phyloP scores from a whole-genome alignment of 352 stramenopile genomes.

The Globisporangium sylvaticum region DNA sequence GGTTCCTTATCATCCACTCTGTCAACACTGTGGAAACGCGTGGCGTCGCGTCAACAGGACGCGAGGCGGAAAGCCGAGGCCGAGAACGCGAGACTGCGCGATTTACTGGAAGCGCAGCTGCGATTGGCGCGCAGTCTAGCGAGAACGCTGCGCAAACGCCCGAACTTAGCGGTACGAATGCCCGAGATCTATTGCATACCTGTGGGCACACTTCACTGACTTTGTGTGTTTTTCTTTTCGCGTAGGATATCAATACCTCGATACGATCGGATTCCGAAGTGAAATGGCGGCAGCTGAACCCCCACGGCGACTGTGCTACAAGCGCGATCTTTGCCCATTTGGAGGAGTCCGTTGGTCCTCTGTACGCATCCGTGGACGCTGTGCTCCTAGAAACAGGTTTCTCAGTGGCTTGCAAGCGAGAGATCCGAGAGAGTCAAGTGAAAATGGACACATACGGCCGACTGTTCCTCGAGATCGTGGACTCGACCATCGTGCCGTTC shows the following conservation, averaged over 20 bases:
- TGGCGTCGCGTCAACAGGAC: slow-evolving; percentile 1
- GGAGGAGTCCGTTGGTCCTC: neutral
- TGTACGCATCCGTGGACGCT: neutral
- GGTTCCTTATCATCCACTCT: neutral
- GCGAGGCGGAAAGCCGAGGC: neutral
- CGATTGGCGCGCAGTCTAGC: neutral
- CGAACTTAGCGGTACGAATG: neutral
- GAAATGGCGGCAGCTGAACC: neutral
- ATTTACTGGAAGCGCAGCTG: slow-evolving; percentile 3
- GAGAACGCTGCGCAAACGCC: neutral
- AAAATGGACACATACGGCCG: neutral
- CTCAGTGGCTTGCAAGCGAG: neutral
- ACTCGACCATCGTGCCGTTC: slow-evolving; percentile 7
- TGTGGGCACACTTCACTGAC: too few species aligned
- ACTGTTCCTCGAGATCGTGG: neutral
- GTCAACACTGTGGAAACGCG: neutral
- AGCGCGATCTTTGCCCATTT: neutral
- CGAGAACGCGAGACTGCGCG: slow-evolving; percentile 1
- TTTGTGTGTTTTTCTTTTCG: neutral
- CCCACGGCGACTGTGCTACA: too few species aligned
- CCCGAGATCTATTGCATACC: too few species aligned
- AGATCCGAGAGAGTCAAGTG: neutral
- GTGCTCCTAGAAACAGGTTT: neutral
- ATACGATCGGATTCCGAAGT: neutral
- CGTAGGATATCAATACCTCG: neutral